A percentile compares a stretch with the other conserved stretches of the same genome.
Evolutionary conservation across 2,329 filamentous ascomycete species (phyloP).

Genomic region (Apiospora koreana): DNA sequence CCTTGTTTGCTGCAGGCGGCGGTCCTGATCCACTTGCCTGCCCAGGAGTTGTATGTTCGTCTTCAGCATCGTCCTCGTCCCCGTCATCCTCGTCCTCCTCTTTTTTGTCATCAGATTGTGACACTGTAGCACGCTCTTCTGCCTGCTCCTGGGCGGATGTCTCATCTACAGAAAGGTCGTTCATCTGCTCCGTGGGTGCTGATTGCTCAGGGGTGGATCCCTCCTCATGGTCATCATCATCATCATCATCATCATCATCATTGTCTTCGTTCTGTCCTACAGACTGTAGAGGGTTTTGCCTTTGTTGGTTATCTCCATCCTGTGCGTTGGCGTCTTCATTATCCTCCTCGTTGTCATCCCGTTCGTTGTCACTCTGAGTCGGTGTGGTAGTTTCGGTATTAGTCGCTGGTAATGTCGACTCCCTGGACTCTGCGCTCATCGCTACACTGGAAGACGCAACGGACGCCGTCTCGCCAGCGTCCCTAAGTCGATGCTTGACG

Average conservation of each 20-base stretch:
- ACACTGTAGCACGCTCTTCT: not conserved
- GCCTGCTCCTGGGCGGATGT: not conserved
- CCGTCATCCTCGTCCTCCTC: conserved; percentile 35
- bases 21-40: conserved; percentile 7
- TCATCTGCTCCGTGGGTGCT: conserved; percentile 25
- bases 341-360: conserved; percentile 29
- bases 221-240: conserved; percentile 22
- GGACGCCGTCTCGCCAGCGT: conserved; percentile 18
- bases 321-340: conserved; percentile 33
- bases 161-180: conserved; percentile 20
- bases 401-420: conserved; percentile 11
- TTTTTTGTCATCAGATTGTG: conserved; percentile 18
- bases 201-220: conserved; percentile 16
- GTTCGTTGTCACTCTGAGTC: conserved; percentile 21
- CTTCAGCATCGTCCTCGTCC: conserved; percentile 37
- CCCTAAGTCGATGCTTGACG: conserved; percentile 65
- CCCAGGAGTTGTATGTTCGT: conserved; percentile 21
- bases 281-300: conserved; percentile 38
- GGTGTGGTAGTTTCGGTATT: conserved; percentile 21
- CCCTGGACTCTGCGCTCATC: conserved; percentile 11
- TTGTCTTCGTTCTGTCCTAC: conserved; percentile 20
- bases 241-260: conserved; percentile 25
- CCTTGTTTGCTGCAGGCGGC: conserved; percentile 19
- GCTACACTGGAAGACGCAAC: conserved; percentile 11
- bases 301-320: conserved; percentile 22